These are phyloP conservation scores for Zygosaccharomyces lentus DNA, from an alignment of 805 yeast species.

Conservation along the genomic window DNA sequence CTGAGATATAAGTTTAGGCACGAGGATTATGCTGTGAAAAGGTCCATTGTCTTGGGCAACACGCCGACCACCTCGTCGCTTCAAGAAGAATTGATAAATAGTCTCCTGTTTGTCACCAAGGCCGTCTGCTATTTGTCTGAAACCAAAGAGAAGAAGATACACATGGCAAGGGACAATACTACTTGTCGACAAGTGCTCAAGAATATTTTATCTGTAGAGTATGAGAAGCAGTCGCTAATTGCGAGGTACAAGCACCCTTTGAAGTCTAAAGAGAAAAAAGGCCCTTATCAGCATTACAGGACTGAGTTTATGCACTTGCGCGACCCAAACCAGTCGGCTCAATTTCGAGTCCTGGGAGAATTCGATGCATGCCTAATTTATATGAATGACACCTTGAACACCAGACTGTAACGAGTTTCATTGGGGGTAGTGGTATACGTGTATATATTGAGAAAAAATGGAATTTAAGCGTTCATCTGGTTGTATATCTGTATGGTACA, in stretches of 20 bases:
- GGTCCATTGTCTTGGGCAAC: slow-evolving; percentile 14
- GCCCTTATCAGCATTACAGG: slow-evolving; percentile 11
- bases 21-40: slow-evolving; percentile 27
- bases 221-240: slow-evolving; percentile 19
- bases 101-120: slow-evolving; percentile 25
- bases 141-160: not conserved
- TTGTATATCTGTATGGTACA: slow-evolving; percentile 2
- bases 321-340: not conserved
- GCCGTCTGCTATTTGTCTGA: slow-evolving; percentile 19
- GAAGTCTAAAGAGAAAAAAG: not conserved
- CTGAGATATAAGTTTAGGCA: slow-evolving; percentile 27
- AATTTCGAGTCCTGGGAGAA: slow-evolving; percentile 16
- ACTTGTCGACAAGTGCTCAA: slow-evolving; percentile 26
- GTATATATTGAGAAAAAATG: not conserved
- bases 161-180: slow-evolving; percentile 18
- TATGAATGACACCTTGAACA: slow-evolving; percentile 28
- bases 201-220: slow-evolving; percentile 29
- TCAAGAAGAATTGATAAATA: slow-evolving; percentile 14
- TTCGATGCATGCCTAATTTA: slow-evolving; percentile 26
- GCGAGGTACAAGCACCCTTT: slow-evolving; percentile 4
- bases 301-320: slow-evolving; percentile 19
- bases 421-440: not conserved
- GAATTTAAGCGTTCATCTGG: not conserved
- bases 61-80: slow-evolving; percentile 2
- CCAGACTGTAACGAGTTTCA: slow-evolving; percentile 16